Percentiles rank a stretch among this genome's conserved stretches.
Evolutionary conservation across 805 yeast species (phyloP).

Genomic region (Wickerhamomyces hampshirensis): DNA sequence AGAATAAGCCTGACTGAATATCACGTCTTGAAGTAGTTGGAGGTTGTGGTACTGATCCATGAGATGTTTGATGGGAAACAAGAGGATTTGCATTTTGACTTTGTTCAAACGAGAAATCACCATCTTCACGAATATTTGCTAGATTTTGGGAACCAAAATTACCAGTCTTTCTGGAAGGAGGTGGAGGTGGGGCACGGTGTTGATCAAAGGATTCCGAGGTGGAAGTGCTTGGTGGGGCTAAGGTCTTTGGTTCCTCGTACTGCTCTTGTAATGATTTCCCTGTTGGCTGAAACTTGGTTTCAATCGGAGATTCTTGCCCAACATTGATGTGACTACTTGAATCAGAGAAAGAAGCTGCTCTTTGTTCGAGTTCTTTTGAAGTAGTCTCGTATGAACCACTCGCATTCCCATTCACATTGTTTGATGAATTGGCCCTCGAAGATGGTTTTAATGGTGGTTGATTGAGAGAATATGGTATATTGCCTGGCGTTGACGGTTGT

Average conservation of each 20-base stretch:
- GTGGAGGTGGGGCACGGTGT: slow-evolving; percentile 48
- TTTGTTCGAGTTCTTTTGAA: background rate
- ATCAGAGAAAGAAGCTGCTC: slow-evolving; percentile 12
- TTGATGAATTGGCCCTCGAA: slow-evolving; percentile 21
- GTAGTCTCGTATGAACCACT: background rate
- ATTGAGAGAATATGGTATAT: slow-evolving; percentile 23
- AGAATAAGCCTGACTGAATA: slow-evolving; percentile 42
- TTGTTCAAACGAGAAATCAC: slow-evolving; percentile 18
- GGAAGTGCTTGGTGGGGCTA: slow-evolving; percentile 40
- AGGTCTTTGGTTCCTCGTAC: slow-evolving; percentile 24
- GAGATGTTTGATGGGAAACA: slow-evolving; percentile 8
- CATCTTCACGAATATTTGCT: slow-evolving; percentile 29
- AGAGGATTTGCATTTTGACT: slow-evolving; percentile 5
- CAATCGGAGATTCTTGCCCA: slow-evolving; percentile 7
- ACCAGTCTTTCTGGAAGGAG: slow-evolving; percentile 50
- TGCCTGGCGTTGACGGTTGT: background rate
- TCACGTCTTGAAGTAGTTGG: slow-evolving; percentile 29
- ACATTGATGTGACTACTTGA: slow-evolving; percentile 14
- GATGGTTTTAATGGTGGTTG: slow-evolving; percentile 34
- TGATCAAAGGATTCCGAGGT: slow-evolving; percentile 20
- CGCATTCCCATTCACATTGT: slow-evolving; percentile 2
- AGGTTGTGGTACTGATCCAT: slow-evolving; percentile 14
- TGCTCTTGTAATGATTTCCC: slow-evolving; percentile 1
- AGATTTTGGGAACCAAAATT: slow-evolving; percentile 17
- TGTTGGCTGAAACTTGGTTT: slow-evolving; percentile 2